Percentiles rank a stretch among this genome's conserved stretches.
Conservation (phyloP, 495 filamentous ascomycete species). For the Penicillium alfredii region DNA sequence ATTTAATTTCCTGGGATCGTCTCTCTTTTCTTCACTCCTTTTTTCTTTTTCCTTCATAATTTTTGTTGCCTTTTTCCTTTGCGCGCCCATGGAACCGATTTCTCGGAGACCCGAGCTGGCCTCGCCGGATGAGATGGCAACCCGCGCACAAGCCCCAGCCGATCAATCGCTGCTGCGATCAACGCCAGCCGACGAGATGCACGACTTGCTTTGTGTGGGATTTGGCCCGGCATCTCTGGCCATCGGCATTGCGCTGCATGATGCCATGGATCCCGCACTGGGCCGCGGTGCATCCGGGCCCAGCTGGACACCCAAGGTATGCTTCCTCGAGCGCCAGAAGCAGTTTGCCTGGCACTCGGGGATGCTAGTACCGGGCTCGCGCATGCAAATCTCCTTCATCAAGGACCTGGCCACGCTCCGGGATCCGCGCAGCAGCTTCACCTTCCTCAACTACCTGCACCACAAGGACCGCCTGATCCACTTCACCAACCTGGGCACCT, state of each 20-base stretch:
- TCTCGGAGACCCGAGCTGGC: conserved; percentile 19
- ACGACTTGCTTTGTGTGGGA: conserved; percentile 84
- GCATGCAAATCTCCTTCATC: conserved; percentile 97
- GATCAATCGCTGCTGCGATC: conserved; percentile 20
- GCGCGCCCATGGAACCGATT: conserved; percentile 18
- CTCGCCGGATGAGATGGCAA: conserved; percentile 12
- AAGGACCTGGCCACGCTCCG: conserved; percentile 91
- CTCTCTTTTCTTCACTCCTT: conserved; percentile 3
- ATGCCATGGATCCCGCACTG: conserved; percentile 46
- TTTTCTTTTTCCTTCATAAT: conserved; percentile 5
- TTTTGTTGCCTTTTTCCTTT: conserved; percentile 3
- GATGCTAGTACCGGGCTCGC: conserved; percentile 87
- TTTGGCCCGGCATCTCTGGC: conserved; percentile 91
- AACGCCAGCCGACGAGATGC: conserved; percentile 48
- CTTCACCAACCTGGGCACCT: conserved; percentile 87
- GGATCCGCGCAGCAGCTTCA: conserved; percentile 85
- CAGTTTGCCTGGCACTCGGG: conserved; percentile 89
- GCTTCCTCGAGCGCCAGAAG: conserved; percentile 80
- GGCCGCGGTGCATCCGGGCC: conserved; percentile 19
- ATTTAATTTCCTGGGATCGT: no score
- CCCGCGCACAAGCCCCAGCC: conserved; percentile 11
- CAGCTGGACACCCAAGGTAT: conserved; percentile 54
- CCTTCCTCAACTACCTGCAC: conserved; percentile 91
- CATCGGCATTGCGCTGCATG: conserved; percentile 86
- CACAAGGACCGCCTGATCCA: conserved; percentile 69